Percentiles rank a stretch among this genome's conserved stretches.
These are phyloP conservation scores for Taiwanofungus camphoratus DNA, from an alignment of 1,284 basidiomycete species.

Conservation along the genomic window DNA sequence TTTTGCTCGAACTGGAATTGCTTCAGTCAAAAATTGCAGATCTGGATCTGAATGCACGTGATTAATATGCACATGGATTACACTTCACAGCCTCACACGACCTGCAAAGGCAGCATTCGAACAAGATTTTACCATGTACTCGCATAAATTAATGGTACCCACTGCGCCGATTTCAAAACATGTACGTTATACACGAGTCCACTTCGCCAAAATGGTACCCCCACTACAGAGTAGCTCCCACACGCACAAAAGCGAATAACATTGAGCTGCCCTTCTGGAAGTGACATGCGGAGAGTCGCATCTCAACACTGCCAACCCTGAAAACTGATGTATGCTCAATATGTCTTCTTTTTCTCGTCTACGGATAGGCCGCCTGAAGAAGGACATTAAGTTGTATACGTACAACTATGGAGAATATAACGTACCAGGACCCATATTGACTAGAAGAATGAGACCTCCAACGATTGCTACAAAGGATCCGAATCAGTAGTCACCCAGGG, in stretches of 20 bases:
- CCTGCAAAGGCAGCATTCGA: too few species aligned
- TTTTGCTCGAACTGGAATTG: too few species aligned
- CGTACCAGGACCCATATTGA: slow-evolving; percentile 94
- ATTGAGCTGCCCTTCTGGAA: too few species aligned
- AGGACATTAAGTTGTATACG: slow-evolving; percentile 1
- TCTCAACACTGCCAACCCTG: not conserved
- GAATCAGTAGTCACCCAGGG: not conserved
- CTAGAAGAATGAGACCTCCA: slow-evolving; percentile 92
- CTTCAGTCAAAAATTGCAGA: too few species aligned
- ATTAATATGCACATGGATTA: too few species aligned
- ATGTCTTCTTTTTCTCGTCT: slow-evolving; percentile 99
- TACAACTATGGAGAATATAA: slow-evolving; percentile 4
- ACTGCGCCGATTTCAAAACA: not conserved
- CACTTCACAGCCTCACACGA: too few species aligned
- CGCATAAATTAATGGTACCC: not conserved
- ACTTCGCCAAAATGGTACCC: too few species aligned
- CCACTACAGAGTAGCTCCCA: not conserved
- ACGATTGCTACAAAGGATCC: slow-evolving; percentile 71
- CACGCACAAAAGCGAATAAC: too few species aligned
- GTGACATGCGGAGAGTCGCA: not conserved
- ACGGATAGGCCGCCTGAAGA: slow-evolving; percentile 86
- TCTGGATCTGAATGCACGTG: too few species aligned
- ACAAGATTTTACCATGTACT: not conserved
- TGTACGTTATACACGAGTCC: slow-evolving; percentile 1
- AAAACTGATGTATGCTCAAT: slow-evolving; percentile 29